phyloP scores from a whole-genome alignment of 108 stramenopile species.

The Cyclostephanos tholiformis region DNA sequence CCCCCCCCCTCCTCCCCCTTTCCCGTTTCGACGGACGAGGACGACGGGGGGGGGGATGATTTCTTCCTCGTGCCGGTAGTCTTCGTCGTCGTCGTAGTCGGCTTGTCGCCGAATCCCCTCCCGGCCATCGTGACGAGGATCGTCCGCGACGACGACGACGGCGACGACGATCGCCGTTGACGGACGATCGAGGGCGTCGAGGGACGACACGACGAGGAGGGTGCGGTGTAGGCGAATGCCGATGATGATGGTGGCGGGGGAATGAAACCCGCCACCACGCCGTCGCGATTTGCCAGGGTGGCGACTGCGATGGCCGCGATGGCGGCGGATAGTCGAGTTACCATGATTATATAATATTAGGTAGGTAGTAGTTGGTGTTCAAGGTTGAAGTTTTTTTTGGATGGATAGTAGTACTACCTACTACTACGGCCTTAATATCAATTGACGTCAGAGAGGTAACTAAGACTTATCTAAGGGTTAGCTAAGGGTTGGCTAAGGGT shows the following conservation, averaged over 20 bases:
- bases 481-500: too few species aligned
- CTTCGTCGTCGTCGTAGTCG: constrained; percentile 7
- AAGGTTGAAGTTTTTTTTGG: too few species aligned
- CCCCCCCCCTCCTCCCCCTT: too few species aligned
- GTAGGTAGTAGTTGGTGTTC: too few species aligned
- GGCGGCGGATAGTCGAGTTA: constrained; percentile 17
- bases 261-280: too few species aligned
- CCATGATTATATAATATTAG: too few species aligned
- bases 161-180: background rate
- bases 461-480: too few species aligned
- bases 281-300: background rate
- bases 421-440: too few species aligned
- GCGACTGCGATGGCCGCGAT: constrained; percentile 24
- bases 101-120: constrained; percentile 44
- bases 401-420: too few species aligned
- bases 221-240: constrained; percentile 23
- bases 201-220: background rate
- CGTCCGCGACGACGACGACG: constrained; percentile 4
- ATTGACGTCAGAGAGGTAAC: too few species aligned
- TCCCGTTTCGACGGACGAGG: constrained; percentile 4
- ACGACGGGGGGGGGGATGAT: background rate
- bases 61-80: too few species aligned
- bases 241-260: background rate
- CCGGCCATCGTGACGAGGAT: constrained; percentile 26
- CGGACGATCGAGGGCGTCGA: background rate